phyloP scores from a whole-genome alignment of 441 rosid genomes.

The Populus hybrid region DNA sequence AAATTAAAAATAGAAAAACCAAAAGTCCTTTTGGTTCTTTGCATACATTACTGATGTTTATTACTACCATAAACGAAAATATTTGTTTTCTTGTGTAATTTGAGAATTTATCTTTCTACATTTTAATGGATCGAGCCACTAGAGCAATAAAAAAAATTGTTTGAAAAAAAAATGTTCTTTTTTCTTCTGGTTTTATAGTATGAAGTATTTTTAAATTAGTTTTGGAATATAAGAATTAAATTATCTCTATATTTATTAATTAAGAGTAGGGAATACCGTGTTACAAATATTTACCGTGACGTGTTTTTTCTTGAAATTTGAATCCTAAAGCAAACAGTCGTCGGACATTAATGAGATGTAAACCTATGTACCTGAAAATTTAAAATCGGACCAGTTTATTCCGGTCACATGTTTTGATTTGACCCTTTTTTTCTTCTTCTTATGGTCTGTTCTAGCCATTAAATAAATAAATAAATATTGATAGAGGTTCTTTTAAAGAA shows the following conservation, averaged over 20 bases:
- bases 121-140: not conserved
- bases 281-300: not conserved
- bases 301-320: not conserved
- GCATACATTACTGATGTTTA: slow-evolving; percentile 5
- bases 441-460: not conserved
- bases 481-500: too few relatives aligned
- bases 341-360: not conserved
- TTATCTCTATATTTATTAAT: too few relatives aligned
- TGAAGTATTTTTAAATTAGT: not conserved
- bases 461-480: not conserved
- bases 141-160: not conserved
- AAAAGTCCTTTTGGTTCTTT: not conserved
- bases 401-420: too few relatives aligned
- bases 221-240: too few relatives aligned
- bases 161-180: not conserved
- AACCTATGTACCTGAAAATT: not conserved
- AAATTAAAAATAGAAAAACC: not conserved
- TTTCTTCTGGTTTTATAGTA: not conserved
- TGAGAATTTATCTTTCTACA: slow-evolving; percentile 1
- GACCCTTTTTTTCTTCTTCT: too few relatives aligned
- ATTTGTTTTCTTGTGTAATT: slow-evolving; percentile 10
- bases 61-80: slow-evolving; percentile 2
- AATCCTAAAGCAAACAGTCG: not conserved
- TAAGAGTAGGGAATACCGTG: too few relatives aligned
- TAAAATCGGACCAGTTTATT: not conserved